These are phyloP conservation scores for Rhodotorula diobovata DNA, from an alignment of 768 basidiomycete genomes.

Conservation along the genomic window DNA sequence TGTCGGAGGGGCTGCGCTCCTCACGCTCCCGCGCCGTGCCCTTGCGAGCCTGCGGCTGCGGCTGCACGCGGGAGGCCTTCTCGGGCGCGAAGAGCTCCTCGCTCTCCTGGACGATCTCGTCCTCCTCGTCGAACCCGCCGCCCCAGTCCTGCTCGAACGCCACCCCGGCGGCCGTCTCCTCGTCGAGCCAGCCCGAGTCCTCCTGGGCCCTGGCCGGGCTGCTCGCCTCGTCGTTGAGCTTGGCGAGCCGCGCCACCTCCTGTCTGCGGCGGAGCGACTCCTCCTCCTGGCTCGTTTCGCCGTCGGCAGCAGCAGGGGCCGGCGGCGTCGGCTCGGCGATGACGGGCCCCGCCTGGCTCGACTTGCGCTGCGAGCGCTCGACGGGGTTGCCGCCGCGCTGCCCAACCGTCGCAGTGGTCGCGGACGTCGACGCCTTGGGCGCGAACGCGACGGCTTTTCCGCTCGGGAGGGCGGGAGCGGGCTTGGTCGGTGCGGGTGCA, in stretches of 20 bases:
- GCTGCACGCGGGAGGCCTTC: too few relatives aligned
- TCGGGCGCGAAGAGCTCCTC: background rate
- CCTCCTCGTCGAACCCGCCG: background rate
- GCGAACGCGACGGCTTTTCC: too few relatives aligned
- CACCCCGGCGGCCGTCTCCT: too few relatives aligned
- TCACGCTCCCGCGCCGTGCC: background rate
- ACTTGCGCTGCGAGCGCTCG: constrained; percentile 4
- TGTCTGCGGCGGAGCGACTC: background rate
- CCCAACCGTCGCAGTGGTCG: too few relatives aligned
- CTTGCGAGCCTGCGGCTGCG: too few relatives aligned
- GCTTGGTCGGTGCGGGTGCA: background rate
- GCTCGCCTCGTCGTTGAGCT: background rate
- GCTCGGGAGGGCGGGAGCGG: too few relatives aligned
- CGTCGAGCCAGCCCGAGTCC: background rate
- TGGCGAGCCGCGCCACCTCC: background rate
- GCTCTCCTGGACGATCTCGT: background rate
- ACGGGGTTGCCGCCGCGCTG: background rate
- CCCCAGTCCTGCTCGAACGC: background rate
- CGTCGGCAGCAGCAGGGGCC: background rate
- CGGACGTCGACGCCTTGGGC: background rate
- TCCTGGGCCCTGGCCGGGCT: background rate
- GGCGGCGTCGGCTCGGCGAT: background rate
- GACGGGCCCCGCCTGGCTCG: background rate
- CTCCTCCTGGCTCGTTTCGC: background rate
- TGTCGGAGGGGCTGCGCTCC: background rate